Conservation (phyloP, 2,329 filamentous ascomycete genomes). For the Microsporum ferrugineum region DNA sequence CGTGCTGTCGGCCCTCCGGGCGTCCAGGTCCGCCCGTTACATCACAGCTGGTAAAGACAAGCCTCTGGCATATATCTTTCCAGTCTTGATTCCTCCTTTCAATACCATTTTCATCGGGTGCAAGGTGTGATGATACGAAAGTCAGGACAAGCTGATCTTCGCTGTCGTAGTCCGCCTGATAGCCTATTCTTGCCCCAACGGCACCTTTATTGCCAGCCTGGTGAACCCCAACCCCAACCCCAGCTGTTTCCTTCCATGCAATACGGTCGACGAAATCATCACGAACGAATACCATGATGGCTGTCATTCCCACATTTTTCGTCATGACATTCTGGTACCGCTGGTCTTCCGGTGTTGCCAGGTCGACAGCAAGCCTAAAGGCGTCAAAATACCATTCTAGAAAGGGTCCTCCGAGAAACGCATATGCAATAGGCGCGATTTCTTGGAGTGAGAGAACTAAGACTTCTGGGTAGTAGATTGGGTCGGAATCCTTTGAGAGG, state of each 20-base stretch:
- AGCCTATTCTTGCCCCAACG: slow-evolving; percentile 62
- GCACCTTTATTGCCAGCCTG: slow-evolving; percentile 96
- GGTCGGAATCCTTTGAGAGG: slow-evolving; percentile 43
- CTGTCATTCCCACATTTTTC: slow-evolving; percentile 79
- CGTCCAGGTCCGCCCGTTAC: slow-evolving; percentile 28
- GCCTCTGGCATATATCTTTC: slow-evolving; percentile 65
- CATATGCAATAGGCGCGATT: slow-evolving; percentile 69
- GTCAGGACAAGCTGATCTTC: slow-evolving; percentile 55
- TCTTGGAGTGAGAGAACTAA: slow-evolving; percentile 69
- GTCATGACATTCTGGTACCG: slow-evolving; percentile 60
- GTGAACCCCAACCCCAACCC: slow-evolving; percentile 70
- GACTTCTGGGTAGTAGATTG: slow-evolving; percentile 50
- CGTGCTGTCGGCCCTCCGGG: slow-evolving; percentile 14
- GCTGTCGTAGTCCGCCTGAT: slow-evolving; percentile 31
- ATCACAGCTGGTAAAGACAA: slow-evolving; percentile 53
- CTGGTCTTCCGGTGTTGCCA: slow-evolving; percentile 40
- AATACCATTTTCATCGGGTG: slow-evolving; percentile 72
- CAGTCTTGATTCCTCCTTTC: slow-evolving; percentile 75
- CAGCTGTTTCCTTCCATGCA: slow-evolving; percentile 59
- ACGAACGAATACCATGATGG: slow-evolving; percentile 70
- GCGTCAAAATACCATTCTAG: slow-evolving; percentile 63
- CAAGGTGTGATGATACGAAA: slow-evolving; percentile 78
- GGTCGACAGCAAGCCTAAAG: slow-evolving; percentile 59
- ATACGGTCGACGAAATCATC: slow-evolving; percentile 48
- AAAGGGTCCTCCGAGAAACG: slow-evolving; percentile 75